Evolutionary conservation across 176 grass and related monocot genomes (phyloP), one percentile per base, ranked within the genome.

Genomic region (Lolium perenne): DNA sequence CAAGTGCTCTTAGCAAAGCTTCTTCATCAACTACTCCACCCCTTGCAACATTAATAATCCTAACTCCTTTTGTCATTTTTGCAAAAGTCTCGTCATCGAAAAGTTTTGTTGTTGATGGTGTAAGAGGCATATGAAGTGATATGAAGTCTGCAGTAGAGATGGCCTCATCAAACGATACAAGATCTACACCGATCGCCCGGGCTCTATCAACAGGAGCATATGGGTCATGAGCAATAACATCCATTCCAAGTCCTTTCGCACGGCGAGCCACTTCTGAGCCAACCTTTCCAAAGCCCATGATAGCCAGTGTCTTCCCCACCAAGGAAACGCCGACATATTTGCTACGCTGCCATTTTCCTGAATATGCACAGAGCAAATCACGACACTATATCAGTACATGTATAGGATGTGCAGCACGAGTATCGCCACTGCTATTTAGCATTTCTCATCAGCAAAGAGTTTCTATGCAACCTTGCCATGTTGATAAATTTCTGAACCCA

Each of bases 251-350:
- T 55, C 92, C 97, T 77, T 91, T 94, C 12, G 94, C 92, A 18
- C 94, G 92, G 4, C 92, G 91, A 45, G 94, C 97, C n/a, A 96
- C 93, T 38, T 99, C 97, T 2, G 97, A 91, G 6, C 97, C 97
- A 71, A 99, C 94, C 89, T 96, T 99, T 20, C 97, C 94, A 58
- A 99, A 99, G 48, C 97, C 97, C 90, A 99, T 84, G 47, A 99
- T 51, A 65, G 90, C 97, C 38, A 99, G 76, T 14, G 92, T 94
- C 88, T 99, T 99, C 10, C 93, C 92, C 64, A 92, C 90, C 78
- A 99, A 77, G 56, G 97, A 94, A 25, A 99, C 97, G 22, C 94
- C 97, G 4, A 99, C 85, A 86, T 68, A 96, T 72, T 93, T 95
- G 71, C 61, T 96, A 0, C 92, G 91, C 49, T 95, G 79, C 94